A percentile compares a stretch with the other conserved stretches of the same genome.
phyloP scores from a whole-genome alignment of 306 rosid species.

The Erythrophleum fordii region DNA sequence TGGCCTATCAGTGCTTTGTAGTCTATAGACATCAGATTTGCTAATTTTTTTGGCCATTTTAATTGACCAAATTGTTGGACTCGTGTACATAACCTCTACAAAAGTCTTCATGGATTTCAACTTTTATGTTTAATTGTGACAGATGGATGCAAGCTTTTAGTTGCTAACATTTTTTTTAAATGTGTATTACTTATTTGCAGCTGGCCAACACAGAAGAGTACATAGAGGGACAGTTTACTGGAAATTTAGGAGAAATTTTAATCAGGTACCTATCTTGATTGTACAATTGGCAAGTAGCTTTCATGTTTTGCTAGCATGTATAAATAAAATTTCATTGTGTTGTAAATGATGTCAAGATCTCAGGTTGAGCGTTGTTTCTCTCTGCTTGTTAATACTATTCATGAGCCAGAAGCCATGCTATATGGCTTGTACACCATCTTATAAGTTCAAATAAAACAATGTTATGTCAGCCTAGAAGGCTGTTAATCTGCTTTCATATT shows the following conservation, averaged over 20 bases:
- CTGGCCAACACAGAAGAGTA: conserved; percentile 62
- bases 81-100: background rate
- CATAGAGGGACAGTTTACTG: conserved; percentile 59
- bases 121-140: background rate
- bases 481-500: background rate
- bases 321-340: background rate
- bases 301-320: background rate
- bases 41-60: background rate
- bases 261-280: conserved; percentile 46
- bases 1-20: background rate
- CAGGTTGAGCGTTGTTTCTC: background rate
- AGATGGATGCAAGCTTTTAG: background rate
- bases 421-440: conserved; percentile 8
- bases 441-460: background rate
- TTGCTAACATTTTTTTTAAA: background rate
- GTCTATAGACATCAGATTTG: background rate
- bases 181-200: conserved; percentile 37
- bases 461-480: background rate
- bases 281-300: background rate
- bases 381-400: background rate
- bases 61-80: background rate
- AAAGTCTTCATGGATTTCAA: background rate
- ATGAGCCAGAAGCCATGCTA: background rate
- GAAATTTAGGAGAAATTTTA: conserved; percentile 60
- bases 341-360: background rate